Base-by-base conservation (phyloP, 2,329 filamentous ascomycete species). In the Dothistroma septosporum region DNA sequence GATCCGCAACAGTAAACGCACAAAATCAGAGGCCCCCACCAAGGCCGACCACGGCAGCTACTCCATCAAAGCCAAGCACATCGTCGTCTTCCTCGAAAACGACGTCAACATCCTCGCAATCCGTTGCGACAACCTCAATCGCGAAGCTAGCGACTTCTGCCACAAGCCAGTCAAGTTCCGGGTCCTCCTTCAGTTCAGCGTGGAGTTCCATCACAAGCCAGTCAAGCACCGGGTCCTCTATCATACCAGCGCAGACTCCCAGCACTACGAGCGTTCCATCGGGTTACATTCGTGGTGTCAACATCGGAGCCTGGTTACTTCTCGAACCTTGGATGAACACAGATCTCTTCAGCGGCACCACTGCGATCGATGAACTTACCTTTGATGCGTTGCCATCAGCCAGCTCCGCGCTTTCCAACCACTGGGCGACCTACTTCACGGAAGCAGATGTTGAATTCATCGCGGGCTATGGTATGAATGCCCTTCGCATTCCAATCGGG, bases 401-500 rank as follows among this genome's bases (percentile, higher is more conserved):
- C 1, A 48, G 64, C 31, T 61, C 62, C 0, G 69, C 66, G 31
- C 66, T 76, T 2, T 58, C 72, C 19, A 54, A 66, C 1, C 74
- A 75, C 57, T 76, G 74, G 74, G 62, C 63, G 2, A 73, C 69
- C 1, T 76, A 68, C 56, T 76, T 78, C 63, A 78, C 73, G 6
- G 69, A 79, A 61, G 66, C 66, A 2, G 77, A 80, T 58, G 73
- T 80, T 61, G 61, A 71, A 21, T 69, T 74, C 44, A 77, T 79
- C 47, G 69, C 69, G n/a, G 64, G 65, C 1, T 73, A 69, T 64
- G 73, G 74, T 8, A 66, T 76, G 57, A 76, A 75, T 57, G 69
- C 72, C 55, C 47, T 83, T 9, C 75, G 81, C 35, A 81, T 83
- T 37, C 80, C 80, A 2, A 77, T 83, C 57, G 80, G 79, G 33